Conservation (phyloP, 2,329 filamentous ascomycete genomes). For the Aspergillus sp. region DNA sequence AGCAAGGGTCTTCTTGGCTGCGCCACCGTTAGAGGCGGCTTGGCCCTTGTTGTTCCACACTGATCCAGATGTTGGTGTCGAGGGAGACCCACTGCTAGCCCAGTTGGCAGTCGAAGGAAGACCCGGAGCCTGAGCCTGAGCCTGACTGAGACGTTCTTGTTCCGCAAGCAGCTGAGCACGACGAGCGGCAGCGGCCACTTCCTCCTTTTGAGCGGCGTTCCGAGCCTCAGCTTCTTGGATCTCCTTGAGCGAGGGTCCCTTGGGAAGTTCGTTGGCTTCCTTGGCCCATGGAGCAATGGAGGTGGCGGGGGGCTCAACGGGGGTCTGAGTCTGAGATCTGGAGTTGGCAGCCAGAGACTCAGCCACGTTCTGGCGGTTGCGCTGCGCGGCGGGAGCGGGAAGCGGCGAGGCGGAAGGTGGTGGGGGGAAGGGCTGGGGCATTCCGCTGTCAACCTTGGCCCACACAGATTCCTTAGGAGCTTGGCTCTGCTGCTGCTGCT, state of each 20-base stretch:
- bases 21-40: slow-evolving; percentile 26
- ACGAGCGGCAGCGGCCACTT: slow-evolving; percentile 70
- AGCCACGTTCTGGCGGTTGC: slow-evolving; percentile 76
- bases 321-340: slow-evolving; percentile 74
- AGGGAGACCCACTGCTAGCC: slow-evolving; percentile 70
- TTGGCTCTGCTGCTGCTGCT: slow-evolving; percentile 32
- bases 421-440: slow-evolving; percentile 66
- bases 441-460: slow-evolving; percentile 57
- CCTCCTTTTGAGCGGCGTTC: slow-evolving; percentile 85
- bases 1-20: slow-evolving; percentile 78
- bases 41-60: slow-evolving; percentile 50
- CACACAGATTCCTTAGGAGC: slow-evolving; percentile 49
- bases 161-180: slow-evolving; percentile 65
- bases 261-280: slow-evolving; percentile 66
- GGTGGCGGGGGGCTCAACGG: slow-evolving; percentile 59
- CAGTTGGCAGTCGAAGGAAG: slow-evolving; percentile 86
- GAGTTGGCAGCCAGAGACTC: slow-evolving; percentile 63
- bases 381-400: slow-evolving; percentile 82
- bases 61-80: slow-evolving; percentile 50
- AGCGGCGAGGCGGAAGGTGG: slow-evolving; percentile 74
- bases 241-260: slow-evolving; percentile 88
- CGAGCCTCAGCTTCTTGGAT: slow-evolving; percentile 95
- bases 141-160: slow-evolving; percentile 65
- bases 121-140: slow-evolving; percentile 66
- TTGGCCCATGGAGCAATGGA: slow-evolving; percentile 94